These are phyloP conservation scores for Lodderomyces margitis DNA, from an alignment of 1,139 yeast species.

Conservation along the genomic window DNA sequence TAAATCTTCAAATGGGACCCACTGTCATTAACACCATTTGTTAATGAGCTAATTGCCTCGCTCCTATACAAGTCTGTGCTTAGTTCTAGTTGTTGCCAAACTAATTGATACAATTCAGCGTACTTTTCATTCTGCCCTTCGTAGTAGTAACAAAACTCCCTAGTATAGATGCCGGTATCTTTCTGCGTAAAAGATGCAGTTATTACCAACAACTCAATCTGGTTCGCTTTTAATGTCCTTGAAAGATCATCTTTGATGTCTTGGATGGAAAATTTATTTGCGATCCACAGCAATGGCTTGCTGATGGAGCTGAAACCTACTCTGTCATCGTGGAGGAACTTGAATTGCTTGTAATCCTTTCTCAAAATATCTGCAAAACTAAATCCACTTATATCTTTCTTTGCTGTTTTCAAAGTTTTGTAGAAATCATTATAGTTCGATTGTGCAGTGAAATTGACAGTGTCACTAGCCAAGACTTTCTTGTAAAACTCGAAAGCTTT, in stretches of 20 bases:
- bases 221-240: constrained; percentile 32
- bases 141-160: constrained; percentile 54
- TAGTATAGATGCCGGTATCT: constrained; percentile 41
- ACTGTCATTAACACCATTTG: constrained; percentile 12
- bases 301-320: constrained; percentile 81
- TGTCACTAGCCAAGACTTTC: constrained; percentile 11
- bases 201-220: constrained; percentile 54
- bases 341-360: constrained; percentile 83
- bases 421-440: constrained; percentile 22
- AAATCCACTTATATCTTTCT: constrained; percentile 63
- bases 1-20: constrained; percentile 27
- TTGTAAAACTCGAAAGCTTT: constrained; percentile 41
- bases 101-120: constrained; percentile 25
- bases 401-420: constrained; percentile 48
- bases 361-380: constrained; percentile 58
- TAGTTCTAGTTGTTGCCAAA: constrained; percentile 31
- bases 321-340: constrained; percentile 33
- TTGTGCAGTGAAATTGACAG: constrained; percentile 2
- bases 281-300: constrained; percentile 60
- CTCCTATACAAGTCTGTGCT: constrained; percentile 19
- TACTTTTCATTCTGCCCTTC: constrained; percentile 17
- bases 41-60: constrained; percentile 14
- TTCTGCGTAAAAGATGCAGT: constrained; percentile 59
- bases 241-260: constrained; percentile 40
- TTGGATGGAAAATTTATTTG: constrained; percentile 26